phyloP scores from a whole-genome alignment of 2,329 filamentous ascomycete species.

The Trichophyton mentagrophytes region DNA sequence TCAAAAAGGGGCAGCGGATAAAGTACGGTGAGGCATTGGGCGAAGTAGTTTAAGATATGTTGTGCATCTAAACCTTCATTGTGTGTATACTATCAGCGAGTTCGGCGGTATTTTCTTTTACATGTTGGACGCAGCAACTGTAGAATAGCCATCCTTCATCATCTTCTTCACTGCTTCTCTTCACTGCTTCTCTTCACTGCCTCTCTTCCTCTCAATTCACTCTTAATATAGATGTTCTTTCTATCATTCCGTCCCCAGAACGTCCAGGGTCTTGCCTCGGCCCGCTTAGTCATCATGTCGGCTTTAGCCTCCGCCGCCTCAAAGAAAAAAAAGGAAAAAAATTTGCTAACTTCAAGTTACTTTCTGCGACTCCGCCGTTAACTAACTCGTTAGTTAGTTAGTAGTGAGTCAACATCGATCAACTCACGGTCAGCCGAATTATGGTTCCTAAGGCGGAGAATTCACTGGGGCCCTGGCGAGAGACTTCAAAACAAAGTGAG shows the following conservation, averaged over 20 bases:
- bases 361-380: too few relatives aligned
- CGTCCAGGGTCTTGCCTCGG: too few relatives aligned
- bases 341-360: not conserved
- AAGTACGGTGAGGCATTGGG: constrained; percentile 83
- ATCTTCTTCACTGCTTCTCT: not conserved
- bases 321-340: not conserved
- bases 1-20: constrained; percentile 76
- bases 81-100: not conserved
- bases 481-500: too few relatives aligned
- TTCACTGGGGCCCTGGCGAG: too few relatives aligned
- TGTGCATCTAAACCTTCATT: not conserved
- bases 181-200: not conserved
- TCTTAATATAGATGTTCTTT: too few relatives aligned
- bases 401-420: too few relatives aligned
- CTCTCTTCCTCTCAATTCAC: too few relatives aligned
- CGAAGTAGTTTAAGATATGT: constrained; percentile 38
- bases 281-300: not conserved
- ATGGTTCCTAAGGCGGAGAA: too few relatives aligned
- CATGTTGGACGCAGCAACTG: not conserved
- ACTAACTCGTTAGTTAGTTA: too few relatives aligned
- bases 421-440: too few relatives aligned
- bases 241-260: too few relatives aligned
- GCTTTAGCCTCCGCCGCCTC: not conserved
- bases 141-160: not conserved
- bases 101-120: not conserved